Conservation (phyloP, 208 protist species). For the Vickermania spadyakhi region DNA sequence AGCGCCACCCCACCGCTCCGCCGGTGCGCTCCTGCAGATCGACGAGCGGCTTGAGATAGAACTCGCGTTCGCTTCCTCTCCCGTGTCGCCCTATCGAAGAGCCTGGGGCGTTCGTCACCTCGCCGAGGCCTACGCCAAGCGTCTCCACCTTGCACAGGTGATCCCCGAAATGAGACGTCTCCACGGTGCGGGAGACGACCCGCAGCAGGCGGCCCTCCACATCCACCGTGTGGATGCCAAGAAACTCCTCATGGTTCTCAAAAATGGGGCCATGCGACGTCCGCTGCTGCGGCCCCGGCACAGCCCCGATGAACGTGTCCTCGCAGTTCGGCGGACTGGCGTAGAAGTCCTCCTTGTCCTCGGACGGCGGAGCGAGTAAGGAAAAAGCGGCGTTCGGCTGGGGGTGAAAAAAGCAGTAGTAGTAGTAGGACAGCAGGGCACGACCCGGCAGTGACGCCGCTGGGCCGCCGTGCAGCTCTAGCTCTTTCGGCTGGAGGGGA, state of each 20-base stretch:
- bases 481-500: background rate
- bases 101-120: background rate
- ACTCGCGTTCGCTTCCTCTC: constrained; percentile 5
- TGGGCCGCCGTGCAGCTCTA: too few species aligned
- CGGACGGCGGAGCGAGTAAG: too few species aligned
- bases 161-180: constrained; percentile 1
- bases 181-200: constrained; percentile 1
- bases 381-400: too few species aligned
- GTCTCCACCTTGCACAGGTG: background rate
- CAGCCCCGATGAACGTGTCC: too few species aligned
- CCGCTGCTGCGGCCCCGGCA: too few species aligned
- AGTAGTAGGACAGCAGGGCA: too few species aligned
- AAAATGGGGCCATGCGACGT: too few species aligned
- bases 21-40: background rate
- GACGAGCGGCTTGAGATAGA: constrained; percentile 6
- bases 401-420: too few species aligned
- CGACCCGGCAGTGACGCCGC: too few species aligned
- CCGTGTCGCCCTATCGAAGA: background rate
- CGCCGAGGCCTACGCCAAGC: background rate
- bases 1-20: background rate
- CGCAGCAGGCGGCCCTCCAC: constrained; percentile 12
- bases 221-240: constrained; percentile 1
- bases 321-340: too few species aligned
- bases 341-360: too few species aligned
- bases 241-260: too few species aligned